Conservation (phyloP, 352 stramenopile species). For the Pythium aquatile region DNA sequence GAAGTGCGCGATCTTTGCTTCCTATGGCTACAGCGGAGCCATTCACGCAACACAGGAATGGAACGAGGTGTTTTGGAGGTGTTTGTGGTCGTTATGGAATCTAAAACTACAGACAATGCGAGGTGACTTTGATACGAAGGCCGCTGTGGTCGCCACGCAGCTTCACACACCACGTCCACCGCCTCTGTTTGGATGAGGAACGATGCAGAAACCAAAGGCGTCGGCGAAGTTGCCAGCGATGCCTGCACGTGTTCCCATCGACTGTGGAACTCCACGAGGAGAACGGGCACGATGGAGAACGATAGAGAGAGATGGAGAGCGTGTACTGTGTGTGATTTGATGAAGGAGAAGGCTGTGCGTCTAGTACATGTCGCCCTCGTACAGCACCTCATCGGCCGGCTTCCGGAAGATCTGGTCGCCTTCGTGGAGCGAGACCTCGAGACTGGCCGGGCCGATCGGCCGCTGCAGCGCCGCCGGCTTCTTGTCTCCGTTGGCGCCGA, state of each 20-base stretch:
- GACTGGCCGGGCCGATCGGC: slow-evolving; percentile 54
- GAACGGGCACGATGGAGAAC: not conserved
- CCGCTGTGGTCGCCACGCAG: too few relatives aligned
- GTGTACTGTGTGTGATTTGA: slow-evolving; percentile 6
- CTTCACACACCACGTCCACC: too few relatives aligned
- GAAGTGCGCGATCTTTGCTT: too few relatives aligned
- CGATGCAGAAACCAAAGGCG: too few relatives aligned
- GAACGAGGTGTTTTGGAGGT: not conserved
- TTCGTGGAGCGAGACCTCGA: slow-evolving; percentile 86
- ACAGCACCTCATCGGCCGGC: slow-evolving; percentile 78
- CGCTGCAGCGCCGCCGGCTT: slow-evolving; percentile 59
- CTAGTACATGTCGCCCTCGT: slow-evolving; percentile 90
- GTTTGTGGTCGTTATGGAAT: slow-evolving; percentile 16
- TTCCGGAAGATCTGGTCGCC: slow-evolving; percentile 89
- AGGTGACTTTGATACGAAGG: too few relatives aligned
- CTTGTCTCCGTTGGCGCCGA: slow-evolving; percentile 58
- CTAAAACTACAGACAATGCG: slow-evolving; percentile 35
- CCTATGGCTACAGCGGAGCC: too few relatives aligned
- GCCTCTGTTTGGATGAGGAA: too few relatives aligned
- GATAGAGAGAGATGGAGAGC: not conserved
- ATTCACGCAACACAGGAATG: too few relatives aligned
- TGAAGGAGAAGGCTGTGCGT: not conserved
- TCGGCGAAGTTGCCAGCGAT: too few relatives aligned
- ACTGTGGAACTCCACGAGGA: slow-evolving; percentile 18
- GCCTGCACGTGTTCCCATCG: not conserved